Base-by-base conservation (phyloP, 352 stramenopile species). In the Ophiocytium majus region DNA sequence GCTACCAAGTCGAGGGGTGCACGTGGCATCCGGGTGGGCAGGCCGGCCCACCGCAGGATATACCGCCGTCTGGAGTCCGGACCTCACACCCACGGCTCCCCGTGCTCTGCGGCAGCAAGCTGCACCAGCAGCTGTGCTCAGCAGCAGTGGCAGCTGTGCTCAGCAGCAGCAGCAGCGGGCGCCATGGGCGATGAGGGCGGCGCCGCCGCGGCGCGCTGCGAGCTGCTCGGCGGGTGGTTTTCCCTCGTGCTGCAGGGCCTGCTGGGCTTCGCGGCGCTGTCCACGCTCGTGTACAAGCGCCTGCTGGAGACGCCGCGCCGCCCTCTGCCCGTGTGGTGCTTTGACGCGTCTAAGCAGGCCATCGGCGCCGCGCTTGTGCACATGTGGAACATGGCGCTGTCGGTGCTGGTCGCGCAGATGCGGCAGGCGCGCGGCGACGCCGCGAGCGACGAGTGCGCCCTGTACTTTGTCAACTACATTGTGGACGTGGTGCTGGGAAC, bases 401-500 rank as follows among this genome's bases (percentile, higher is more conserved):
- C 78, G 23, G 87, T 88, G 9, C 10, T 34, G 57, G 9, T 84
- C 34, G 49, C 81, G 10, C 33, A 84, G 23, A 17, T 83, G 36
- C 36, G 10, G 5, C 31, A 17, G 5, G 50, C 1, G 5, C 37
- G 32, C 1, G 83, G 83, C 14, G 63, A 34, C n/a, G 28, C 33
- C n/a, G 63, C n/a, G n/a, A 80, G 80, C 49, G 84, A 88, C 49
- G 84, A 88, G 36, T 88, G 84, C 64, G 84, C 84, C 35, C 79
- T 88, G 84, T 88, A 88, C 75, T 88, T 88, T 36, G 71, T 88
- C 14, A 85, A 88, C 36, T 88, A 84, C 57, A 79, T 43, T 1
- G 34, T 88, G 10, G 84, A 88, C 19, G 79, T 86, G 10, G 34
- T 80, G 28, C 75, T 88, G 36, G 84, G 84, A n/a, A 88, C 84